A percentile compares a stretch with the other conserved stretches of the same genome.
Conservation (phyloP, 2,329 filamentous ascomycete genomes). For the Aspergillus sojae region DNA sequence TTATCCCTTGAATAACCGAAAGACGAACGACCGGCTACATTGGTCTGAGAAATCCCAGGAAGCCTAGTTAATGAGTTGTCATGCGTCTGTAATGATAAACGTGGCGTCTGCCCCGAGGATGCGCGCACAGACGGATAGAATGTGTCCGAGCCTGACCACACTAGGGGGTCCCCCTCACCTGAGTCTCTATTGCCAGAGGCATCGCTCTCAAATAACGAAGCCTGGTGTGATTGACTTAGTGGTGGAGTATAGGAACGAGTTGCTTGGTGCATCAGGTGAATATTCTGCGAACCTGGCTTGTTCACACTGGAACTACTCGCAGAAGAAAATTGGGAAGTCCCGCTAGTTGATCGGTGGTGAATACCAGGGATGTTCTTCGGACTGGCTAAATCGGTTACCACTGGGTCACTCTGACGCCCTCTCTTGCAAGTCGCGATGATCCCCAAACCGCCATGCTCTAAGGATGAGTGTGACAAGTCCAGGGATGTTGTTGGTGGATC, state of each 20-base stretch:
- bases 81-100: constrained; percentile 41
- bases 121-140: constrained; percentile 34
- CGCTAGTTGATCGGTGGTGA: constrained; percentile 58
- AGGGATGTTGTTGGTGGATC: constrained; percentile 52
- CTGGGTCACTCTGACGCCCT: constrained; percentile 42
- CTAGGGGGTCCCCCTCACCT: constrained; percentile 46
- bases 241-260: constrained; percentile 59
- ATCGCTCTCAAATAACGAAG: constrained; percentile 51
- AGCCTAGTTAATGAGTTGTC: constrained; percentile 50
- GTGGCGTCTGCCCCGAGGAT: constrained; percentile 32
- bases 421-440: constrained; percentile 47
- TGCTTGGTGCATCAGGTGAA: constrained; percentile 59
- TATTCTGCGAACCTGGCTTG: constrained; percentile 54
- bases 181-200: constrained; percentile 47
- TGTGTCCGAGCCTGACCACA: constrained; percentile 27
- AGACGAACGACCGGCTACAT: constrained; percentile 52
- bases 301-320: constrained; percentile 49
- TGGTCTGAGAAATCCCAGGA: constrained; percentile 55
- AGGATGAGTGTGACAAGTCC: constrained; percentile 57
- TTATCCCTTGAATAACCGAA: constrained; percentile 54
- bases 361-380: constrained; percentile 44
- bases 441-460: constrained; percentile 60
- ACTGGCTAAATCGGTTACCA: constrained; percentile 33
- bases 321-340: constrained; percentile 57
- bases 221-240: constrained; percentile 52